Percentiles rank a stretch among this genome's conserved stretches.
Evolutionary conservation across 805 yeast genomes (phyloP).

Genomic region (Spencermartinsiella europaea): DNA sequence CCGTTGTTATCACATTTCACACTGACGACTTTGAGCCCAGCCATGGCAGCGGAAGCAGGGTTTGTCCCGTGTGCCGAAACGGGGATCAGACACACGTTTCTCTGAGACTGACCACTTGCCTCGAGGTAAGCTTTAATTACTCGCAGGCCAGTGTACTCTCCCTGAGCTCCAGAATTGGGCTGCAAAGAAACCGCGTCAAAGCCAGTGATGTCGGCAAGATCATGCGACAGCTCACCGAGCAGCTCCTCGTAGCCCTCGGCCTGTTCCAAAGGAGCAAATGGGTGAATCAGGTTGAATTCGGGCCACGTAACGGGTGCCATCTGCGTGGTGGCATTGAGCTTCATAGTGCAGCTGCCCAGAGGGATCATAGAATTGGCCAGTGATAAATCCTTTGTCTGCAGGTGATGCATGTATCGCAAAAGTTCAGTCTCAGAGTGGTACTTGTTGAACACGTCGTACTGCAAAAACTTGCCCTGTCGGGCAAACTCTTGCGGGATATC

Average conservation of each 20-base stretch:
- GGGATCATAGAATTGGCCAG: slow-evolving; percentile 97
- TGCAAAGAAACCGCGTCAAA: slow-evolving; percentile 84
- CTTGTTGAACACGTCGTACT: slow-evolving; percentile 73
- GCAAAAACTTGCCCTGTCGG: slow-evolving; percentile 37
- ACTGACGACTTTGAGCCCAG: slow-evolving; percentile 89
- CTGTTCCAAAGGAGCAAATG: slow-evolving; percentile 86
- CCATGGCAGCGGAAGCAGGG: slow-evolving; percentile 98
- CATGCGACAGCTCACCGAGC: slow-evolving; percentile 70
- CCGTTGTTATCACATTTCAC: slow-evolving; percentile 85
- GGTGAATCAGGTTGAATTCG: slow-evolving; percentile 82
- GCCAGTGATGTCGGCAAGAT: slow-evolving; percentile 88
- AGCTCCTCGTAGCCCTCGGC: slow-evolving; percentile 81
- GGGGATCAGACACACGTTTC: slow-evolving; percentile 90
- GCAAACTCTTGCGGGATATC: slow-evolving; percentile 35
- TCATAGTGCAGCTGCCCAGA: slow-evolving; percentile 97
- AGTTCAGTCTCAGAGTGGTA: slow-evolving; percentile 94
- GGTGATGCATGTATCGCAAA: slow-evolving; percentile 79
- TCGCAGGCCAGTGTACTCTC: slow-evolving; percentile 91
- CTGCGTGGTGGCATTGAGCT: slow-evolving; percentile 88
- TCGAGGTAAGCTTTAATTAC: slow-evolving; percentile 76
- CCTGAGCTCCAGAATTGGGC: slow-evolving; percentile 99
- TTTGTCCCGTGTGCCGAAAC: slow-evolving; percentile 98
- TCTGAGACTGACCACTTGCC: slow-evolving; percentile 59
- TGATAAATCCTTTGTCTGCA: slow-evolving; percentile 86
- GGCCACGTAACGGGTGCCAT: slow-evolving; percentile 96